phyloP scores from a whole-genome alignment of 1,284 basidiomycete species.

The Athelia sp. region DNA sequence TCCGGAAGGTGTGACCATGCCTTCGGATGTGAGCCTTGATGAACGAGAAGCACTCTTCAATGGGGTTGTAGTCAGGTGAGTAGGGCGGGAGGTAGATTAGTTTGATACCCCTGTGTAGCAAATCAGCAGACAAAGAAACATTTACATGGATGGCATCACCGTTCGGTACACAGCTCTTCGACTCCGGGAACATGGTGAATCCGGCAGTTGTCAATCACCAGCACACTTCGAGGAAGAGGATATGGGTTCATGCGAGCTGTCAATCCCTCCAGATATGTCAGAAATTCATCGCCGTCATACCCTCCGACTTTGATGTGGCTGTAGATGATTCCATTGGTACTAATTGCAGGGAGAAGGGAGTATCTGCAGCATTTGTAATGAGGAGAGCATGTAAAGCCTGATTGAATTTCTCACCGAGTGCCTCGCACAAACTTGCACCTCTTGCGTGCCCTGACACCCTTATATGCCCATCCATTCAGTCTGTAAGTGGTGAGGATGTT shows the following conservation, averaged over 20 bases:
- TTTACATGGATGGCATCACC: background rate
- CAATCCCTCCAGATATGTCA: slow-evolving; percentile 10
- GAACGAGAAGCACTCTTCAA: slow-evolving; percentile 13
- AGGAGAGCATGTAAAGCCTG: background rate
- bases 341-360: slow-evolving; percentile 25
- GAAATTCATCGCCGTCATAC: slow-evolving; percentile 14
- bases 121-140: background rate
- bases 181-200: background rate
- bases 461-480: slow-evolving; percentile 12
- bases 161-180: background rate
- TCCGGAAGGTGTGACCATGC: background rate
- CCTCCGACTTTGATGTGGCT: slow-evolving; percentile 12
- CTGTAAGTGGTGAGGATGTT: slow-evolving; percentile 15
- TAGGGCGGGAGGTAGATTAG: slow-evolving; percentile 19
- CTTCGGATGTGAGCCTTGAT: slow-evolving; percentile 13
- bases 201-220: background rate
- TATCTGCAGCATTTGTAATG: slow-evolving; percentile 15
- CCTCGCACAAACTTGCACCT: slow-evolving; percentile 17
- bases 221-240: background rate
- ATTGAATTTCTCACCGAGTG: slow-evolving; percentile 11
- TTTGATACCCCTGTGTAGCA: slow-evolving; percentile 16
- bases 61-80: slow-evolving; percentile 22
- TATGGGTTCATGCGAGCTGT: background rate
- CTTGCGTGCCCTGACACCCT: slow-evolving; percentile 5
- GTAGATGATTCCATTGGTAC: slow-evolving; percentile 17